Evolutionary conservation across 805 yeast species (phyloP), one percentile per base, ranked within the genome.

Genomic region (Kregervanrija delftensis): DNA sequence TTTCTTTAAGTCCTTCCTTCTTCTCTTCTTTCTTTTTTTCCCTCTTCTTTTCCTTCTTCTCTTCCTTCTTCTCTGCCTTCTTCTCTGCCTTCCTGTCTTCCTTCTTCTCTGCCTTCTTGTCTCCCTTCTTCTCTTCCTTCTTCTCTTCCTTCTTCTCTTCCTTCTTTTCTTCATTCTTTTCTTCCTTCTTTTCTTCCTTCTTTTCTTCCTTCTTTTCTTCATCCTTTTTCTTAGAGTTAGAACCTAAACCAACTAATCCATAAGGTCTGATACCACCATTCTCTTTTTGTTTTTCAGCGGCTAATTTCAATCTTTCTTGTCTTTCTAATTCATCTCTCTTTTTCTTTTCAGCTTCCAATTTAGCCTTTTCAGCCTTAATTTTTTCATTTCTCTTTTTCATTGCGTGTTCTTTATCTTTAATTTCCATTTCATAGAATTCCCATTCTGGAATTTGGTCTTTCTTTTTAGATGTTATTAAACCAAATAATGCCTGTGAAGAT

Each of bases 401-500:
- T 41, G 56, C 67, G 32, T 42, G 49, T 10, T 56, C 57, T 44
- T 66, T 69, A 31, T 68, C 76, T 13, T 65, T 75, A 3, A 71
- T 75, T 2, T 69, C 77, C 30, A 65, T 58, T 6, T 71, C 71
- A 49, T 76, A 72, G 51, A 81, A 79, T 14, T 82, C 85, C 73
- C 79, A 74, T 39, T 71, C 50, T 37, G 69, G 72, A 2, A 77
- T 64, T 73, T 84, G 74, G 0, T 65, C 63, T 33, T 66, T 69
- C 15, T 75, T 61, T 37, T 79, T 68, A 0, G 86, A 76, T 45
- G 73, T 76, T 17, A 84, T 62, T 48, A 81, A 81, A 0, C 88
- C 90, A 42, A 76, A 65, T 42, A 85, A 68, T 1, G 93, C 90
- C 59, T 72, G 78, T 0, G 88, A 79, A 1, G 96, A 82, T 33